These are phyloP conservation scores for Trypanosoma boissoni DNA, from an alignment of 208 protist species.

Conservation along the genomic window DNA sequence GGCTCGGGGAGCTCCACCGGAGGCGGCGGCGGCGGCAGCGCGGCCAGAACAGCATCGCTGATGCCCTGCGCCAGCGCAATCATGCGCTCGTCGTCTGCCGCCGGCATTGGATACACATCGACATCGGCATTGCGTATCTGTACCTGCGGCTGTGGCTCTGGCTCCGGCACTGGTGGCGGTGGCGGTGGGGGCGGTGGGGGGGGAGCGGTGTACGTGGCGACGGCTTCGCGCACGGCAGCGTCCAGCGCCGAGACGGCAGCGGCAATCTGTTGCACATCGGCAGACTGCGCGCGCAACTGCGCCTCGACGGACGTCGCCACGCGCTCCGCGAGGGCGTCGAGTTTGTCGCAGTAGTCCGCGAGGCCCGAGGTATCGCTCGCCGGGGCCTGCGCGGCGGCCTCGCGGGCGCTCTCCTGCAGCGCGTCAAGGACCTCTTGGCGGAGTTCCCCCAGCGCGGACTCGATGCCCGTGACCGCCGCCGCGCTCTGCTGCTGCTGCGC, in stretches of 20 bases:
- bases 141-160: no score
- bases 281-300: conserved; percentile 17
- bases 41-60: conserved; percentile 53
- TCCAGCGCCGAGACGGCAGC: conserved; percentile 10
- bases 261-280: conserved; percentile 18
- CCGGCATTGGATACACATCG: conserved; percentile 28
- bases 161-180: conserved; percentile 26
- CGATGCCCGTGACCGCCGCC: conserved; percentile 11
- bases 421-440: conserved; percentile 14
- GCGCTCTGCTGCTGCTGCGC: conserved; percentile 20
- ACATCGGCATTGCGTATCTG: no score
- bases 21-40: conserved; percentile 32
- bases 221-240: conserved; percentile 7
- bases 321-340: conserved; percentile 35
- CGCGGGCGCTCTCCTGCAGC: conserved; percentile 12
- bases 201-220: conserved; percentile 13
- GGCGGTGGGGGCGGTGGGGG: conserved; percentile 1
- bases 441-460: conserved; percentile 39
- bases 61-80: conserved; percentile 59
- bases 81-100: conserved; percentile 41
- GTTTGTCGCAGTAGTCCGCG: conserved; percentile 31
- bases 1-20: conserved; percentile 26
- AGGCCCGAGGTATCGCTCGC: conserved; percentile 16
- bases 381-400: conserved; percentile 16
- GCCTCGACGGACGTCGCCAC: conserved; percentile 27